These are phyloP conservation scores for Tribonema minus DNA, from an alignment of 108 stramenopile species.

Conservation along the genomic window DNA sequence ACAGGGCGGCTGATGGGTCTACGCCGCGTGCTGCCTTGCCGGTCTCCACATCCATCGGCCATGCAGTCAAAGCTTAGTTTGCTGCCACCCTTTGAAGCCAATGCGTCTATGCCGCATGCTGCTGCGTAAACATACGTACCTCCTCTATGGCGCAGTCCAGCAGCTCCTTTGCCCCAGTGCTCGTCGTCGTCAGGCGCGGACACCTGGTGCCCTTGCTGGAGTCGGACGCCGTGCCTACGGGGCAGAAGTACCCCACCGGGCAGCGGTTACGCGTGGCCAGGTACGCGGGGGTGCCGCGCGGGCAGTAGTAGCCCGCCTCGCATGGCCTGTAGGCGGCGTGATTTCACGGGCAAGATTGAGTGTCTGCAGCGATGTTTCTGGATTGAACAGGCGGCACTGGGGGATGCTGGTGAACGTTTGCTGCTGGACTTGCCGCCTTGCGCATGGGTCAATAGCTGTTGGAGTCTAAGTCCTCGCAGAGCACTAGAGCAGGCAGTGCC, in stretches of 20 bases:
- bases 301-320: conserved; percentile 62
- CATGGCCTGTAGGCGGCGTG: too few relatives aligned
- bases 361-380: too few relatives aligned
- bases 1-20: too few relatives aligned
- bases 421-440: too few relatives aligned
- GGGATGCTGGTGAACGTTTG: too few relatives aligned
- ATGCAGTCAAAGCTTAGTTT: not conserved
- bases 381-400: too few relatives aligned
- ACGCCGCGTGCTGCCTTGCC: too few relatives aligned
- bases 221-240: conserved; percentile 58
- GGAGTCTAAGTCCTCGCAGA: too few relatives aligned
- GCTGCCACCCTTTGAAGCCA: not conserved
- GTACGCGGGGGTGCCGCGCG: conserved; percentile 55
- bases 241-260: conserved; percentile 65
- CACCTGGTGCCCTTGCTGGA: conserved; percentile 52
- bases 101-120: not conserved
- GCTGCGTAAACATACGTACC: conserved; percentile 7
- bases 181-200: conserved; percentile 62
- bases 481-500: too few relatives aligned
- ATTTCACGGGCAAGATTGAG: too few relatives aligned
- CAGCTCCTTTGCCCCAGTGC: conserved; percentile 54
- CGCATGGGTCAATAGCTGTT: too few relatives aligned
- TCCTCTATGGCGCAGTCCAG: conserved; percentile 52
- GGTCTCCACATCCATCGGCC: too few relatives aligned
- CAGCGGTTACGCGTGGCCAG: conserved; percentile 63